Evolutionary conservation across 129 eudicot species (phyloP).

Genomic region (Cynara cardunculus): DNA sequence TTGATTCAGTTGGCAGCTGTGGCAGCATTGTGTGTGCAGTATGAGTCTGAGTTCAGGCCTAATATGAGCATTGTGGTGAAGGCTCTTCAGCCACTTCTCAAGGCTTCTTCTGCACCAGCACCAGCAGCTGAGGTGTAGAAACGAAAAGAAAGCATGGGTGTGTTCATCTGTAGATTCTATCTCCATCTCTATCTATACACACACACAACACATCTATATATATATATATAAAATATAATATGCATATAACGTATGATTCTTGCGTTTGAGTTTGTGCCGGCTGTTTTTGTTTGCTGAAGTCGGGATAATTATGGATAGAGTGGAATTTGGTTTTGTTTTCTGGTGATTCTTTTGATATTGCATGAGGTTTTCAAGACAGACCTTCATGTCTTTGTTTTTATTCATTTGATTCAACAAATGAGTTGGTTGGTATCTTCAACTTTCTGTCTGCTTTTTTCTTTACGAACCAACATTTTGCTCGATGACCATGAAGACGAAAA

Average conservation of each 20-base stretch:
- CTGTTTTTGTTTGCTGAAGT: conserved; percentile 4
- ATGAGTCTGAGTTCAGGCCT: conserved; percentile 66
- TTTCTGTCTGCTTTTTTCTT: neutral
- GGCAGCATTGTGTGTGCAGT: conserved; percentile 74
- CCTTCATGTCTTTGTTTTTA: neutral
- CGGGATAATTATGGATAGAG: conserved; percentile 5
- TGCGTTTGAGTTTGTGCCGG: conserved; percentile 17
- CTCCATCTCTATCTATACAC: conserved; percentile 1
- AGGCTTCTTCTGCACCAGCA: conserved; percentile 43
- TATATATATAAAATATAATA: neutral
- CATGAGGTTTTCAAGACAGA: conserved; percentile 12
- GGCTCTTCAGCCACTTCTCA: conserved; percentile 67
- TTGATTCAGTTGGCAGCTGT: conserved; percentile 69
- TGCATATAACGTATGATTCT: conserved; percentile 11
- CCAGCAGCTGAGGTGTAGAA: conserved; percentile 26
- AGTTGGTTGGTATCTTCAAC: neutral
- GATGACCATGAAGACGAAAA: neutral
- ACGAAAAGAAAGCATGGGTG: neutral
- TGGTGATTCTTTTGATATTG: conserved; percentile 10
- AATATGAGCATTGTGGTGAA: conserved; percentile 76
- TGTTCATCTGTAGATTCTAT: conserved; percentile 24
- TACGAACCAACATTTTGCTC: neutral
- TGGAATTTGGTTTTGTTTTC: conserved; percentile 11
- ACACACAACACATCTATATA: neutral
- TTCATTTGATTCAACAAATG: neutral